Evolutionary conservation across 2,329 filamentous ascomycete genomes (phyloP), one percentile per base, ranked within the genome.

Genomic region (Penicillium brasilianum): DNA sequence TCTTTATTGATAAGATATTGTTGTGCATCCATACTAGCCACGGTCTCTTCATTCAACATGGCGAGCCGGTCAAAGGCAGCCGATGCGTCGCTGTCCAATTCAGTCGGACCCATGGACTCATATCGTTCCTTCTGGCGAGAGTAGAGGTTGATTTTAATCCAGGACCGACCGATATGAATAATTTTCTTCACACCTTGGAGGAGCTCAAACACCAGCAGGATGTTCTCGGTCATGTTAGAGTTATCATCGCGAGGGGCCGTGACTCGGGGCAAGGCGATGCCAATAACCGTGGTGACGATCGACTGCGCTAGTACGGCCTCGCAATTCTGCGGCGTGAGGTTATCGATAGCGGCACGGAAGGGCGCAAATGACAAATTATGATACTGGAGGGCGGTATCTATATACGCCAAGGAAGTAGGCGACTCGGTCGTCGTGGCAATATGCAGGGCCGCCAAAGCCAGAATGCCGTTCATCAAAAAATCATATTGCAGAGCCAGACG

Each of bases 111-210:
- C 6, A 3, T 74, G 22, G 77, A 67, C 7, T 77, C 81, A 80
- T 82, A 82, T 63, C 83, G 82, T 20, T 73, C 71, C 0, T 68
- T 67, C 41, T 77, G 79, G 3, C 76, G 76, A 25, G 76, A 80
- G 69, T 85, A 86, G 1, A 85, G 73, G 75, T 81, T 84, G 16
- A 81, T 78, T 65, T 85, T 83, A 64, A 86, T 80, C 63, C 74
- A 77, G 1, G 71, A 63, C 16, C 66, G 65, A 20, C 71, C 72
- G 36, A 76, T 73, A 2, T 56, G 62, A 34, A 72, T 69, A 22
- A 77, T 77, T 4, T 76, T 76, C 30, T 66, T 72, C 32, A 75
- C 70, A 0, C 76, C 76, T 52, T 76, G 74, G 8, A 77, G 64
- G 8, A 77, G 68, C 39, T 77, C 74, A 43, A 76, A 75, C 2